These are phyloP conservation scores for Ampelomyces quisqualis DNA, from an alignment of 2,329 filamentous ascomycete species.

Conservation along the genomic window DNA sequence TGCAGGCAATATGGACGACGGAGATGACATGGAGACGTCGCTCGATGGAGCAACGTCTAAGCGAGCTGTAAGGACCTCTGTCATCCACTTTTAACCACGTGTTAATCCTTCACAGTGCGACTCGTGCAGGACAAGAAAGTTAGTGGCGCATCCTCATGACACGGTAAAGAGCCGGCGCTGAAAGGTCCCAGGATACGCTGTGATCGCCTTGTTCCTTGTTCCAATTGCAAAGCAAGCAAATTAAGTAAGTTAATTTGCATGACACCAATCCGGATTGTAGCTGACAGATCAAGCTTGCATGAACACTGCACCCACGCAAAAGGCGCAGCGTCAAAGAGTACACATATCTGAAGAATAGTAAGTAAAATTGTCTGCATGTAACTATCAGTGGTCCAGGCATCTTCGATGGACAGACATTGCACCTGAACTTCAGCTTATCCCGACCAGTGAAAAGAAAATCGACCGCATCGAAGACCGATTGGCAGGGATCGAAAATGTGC, in stretches of 20 bases:
- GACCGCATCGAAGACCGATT: constrained; percentile 55
- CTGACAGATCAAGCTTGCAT: constrained; percentile 31
- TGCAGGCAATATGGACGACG: constrained; percentile 31
- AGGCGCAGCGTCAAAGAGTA: constrained; percentile 35
- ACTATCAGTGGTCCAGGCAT: no score
- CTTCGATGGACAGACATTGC: no score
- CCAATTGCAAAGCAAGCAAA: constrained; percentile 42
- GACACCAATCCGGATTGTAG: neutral
- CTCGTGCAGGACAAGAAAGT: constrained; percentile 37
- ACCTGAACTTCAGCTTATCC: constrained; percentile 7
- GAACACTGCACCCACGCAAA: constrained; percentile 36
- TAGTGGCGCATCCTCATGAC: neutral
- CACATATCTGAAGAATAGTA: constrained; percentile 45
- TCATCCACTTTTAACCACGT: neutral
- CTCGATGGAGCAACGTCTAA: constrained; percentile 30
- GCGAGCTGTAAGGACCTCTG: constrained; percentile 30
- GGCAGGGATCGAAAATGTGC: constrained; percentile 49
- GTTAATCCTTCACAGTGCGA: constrained; percentile 29
- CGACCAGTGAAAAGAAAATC: constrained; percentile 53
- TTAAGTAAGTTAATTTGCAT: constrained; percentile 23
- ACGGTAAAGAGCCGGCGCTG: neutral
- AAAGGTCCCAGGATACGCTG: constrained; percentile 27
- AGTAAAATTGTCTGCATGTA: constrained; percentile 6
- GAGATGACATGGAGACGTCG: constrained; percentile 34
- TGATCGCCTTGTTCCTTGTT: constrained; percentile 38